These are phyloP conservation scores for Rhizopus delemar DNA, from an alignment of 371 early-diverging fungal species.

Conservation along the genomic window DNA sequence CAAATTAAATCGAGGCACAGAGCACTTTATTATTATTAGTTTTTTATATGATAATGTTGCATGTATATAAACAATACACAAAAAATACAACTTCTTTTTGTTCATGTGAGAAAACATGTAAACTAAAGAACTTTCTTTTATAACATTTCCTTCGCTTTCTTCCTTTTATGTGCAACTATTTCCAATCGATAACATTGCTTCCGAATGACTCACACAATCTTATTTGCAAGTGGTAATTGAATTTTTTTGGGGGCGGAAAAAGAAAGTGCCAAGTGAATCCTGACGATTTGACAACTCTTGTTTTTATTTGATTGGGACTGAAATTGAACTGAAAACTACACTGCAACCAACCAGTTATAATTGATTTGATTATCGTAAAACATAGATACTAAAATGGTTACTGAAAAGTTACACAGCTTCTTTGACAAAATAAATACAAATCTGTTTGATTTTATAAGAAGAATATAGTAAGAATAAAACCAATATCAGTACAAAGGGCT, in stretches of 20 bases:
- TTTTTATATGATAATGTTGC: background rate
- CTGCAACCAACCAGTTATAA: too few relatives aligned
- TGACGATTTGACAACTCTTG: background rate
- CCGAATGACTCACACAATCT: slow-evolving; percentile 1
- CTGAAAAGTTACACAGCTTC: background rate
- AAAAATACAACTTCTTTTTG: background rate
- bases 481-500: background rate
- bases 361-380: background rate
- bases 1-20: slow-evolving; percentile 1
- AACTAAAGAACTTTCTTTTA: background rate
- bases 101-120: background rate
- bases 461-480: too few relatives aligned
- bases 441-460: background rate
- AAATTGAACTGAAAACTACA: background rate
- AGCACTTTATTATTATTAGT: background rate
- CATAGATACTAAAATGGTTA: background rate
- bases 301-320: background rate
- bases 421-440: background rate
- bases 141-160: background rate
- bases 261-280: background rate
- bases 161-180: background rate
- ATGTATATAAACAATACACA: too few relatives aligned
- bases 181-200: background rate
- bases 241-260: background rate
- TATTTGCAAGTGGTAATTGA: background rate